Conservation (phyloP, 2,329 filamentous ascomycete species). For the Fusarium transvaalense region DNA sequence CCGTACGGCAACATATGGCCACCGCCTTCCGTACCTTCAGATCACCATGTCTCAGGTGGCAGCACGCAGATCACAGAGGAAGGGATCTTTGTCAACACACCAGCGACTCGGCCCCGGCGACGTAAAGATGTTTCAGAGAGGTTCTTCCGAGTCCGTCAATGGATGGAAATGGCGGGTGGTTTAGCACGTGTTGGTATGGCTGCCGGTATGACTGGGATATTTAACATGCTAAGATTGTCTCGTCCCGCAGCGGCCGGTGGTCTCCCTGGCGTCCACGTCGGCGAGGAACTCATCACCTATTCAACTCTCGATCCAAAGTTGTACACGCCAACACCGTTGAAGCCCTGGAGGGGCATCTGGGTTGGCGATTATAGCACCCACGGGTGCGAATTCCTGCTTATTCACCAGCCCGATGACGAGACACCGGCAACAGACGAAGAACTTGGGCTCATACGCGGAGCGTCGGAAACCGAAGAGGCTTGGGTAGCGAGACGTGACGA, state of each 20-base stretch:
- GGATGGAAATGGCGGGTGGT: conserved; percentile 73
- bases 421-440: conserved; percentile 55
- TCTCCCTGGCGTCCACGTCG: conserved; percentile 61
- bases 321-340: conserved; percentile 84
- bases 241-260: conserved; percentile 27
- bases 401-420: conserved; percentile 76
- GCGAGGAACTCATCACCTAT: conserved; percentile 71
- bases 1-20: conserved; percentile 78
- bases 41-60: conserved; percentile 61
- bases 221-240: conserved; percentile 35
- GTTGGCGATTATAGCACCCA: conserved; percentile 90
- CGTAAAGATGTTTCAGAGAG: conserved; percentile 73
- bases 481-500: conserved; percentile 61
- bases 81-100: conserved; percentile 43
- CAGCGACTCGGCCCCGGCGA: conserved; percentile 58
- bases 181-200: conserved; percentile 49
- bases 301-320: conserved; percentile 77
- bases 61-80: conserved; percentile 39
- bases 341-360: conserved; percentile 92
- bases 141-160: conserved; percentile 80
- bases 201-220: conserved; percentile 37
- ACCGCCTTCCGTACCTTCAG: conserved; percentile 75
- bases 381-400: conserved; percentile 87
- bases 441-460: conserved; percentile 55
- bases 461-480: conserved; percentile 60